Base-by-base conservation (phyloP, 352 stramenopile genomes). In the Pythium periplocum region DNA sequence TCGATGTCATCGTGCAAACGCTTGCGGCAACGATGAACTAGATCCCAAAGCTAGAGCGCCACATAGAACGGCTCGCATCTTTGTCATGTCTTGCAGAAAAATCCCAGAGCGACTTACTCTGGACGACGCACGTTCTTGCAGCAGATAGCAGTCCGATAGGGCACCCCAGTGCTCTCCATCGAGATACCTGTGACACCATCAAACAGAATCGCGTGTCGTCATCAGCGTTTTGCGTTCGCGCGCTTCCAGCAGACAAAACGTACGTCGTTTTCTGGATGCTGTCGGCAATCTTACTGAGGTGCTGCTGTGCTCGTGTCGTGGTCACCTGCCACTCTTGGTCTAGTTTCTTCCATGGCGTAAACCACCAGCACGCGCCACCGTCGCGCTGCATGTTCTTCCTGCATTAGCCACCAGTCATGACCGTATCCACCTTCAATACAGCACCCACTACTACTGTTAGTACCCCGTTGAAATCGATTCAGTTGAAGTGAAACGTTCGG, bases 201-300 rank as follows among this genome's bases (percentile, higher is more conserved):
- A 7, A 32, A 30, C 32, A 39, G 12, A 33, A 56, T 0, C 30
- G 3, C 41, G 40, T 39, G 43, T 53, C 11, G 32, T 30, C 45
- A 59, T 38, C 17, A 8, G 52, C 30, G 17, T 26, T 26, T 26
- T 26, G 17, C 17, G 17, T 26, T 26, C 17, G 17, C 17, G 4
- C 10, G 3, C 10, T 12, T 12, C 33, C 43, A 42, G 11, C 12
- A 30, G 11, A 12, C 11, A 3, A 0, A 2, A 53, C 75, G 31
- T 51, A 92, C 81, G 77, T 86, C 11, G 75, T 88, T 56, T 87
- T 90, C 57, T 92, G 81, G 35, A 87, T 51, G 45, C 68, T 79
- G 46, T 92, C 81, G 6, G 81, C 75, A 11, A 88, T 61, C 62
- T 85, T 87, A 30, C 54, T 60, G 38, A 92, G 68, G 17, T 90